phyloP scores from a whole-genome alignment of 202 grass and related monocot genomes.

The Carex sylvatica region DNA sequence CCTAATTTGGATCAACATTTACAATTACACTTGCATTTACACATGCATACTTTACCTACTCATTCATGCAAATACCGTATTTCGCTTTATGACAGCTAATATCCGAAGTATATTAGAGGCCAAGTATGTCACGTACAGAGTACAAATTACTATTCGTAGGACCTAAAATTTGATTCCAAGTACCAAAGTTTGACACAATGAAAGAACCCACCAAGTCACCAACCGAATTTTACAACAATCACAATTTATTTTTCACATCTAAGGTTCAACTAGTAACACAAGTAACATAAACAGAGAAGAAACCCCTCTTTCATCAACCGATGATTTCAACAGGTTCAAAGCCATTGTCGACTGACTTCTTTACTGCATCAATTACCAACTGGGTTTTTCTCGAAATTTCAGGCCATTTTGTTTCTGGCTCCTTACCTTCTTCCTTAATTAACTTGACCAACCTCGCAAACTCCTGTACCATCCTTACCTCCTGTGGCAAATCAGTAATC shows the following conservation, averaged over 20 bases:
- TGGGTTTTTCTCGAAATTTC: conserved; percentile 71
- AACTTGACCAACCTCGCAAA: conserved; percentile 52
- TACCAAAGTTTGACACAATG: background rate
- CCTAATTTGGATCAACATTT: background rate
- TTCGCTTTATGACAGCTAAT: background rate
- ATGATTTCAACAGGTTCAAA: conserved; percentile 48
- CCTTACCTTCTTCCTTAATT: conserved; percentile 42
- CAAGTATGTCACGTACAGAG: background rate
- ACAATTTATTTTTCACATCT: too few relatives aligned
- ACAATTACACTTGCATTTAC: background rate
- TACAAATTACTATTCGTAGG: background rate
- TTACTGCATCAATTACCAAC: conserved; percentile 74
- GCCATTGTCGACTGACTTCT: conserved; percentile 55
- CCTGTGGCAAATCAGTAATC: conserved; percentile 56
- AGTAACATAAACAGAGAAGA: background rate
- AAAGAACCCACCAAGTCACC: background rate
- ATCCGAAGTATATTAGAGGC: background rate
- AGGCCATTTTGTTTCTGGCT: conserved; percentile 65
- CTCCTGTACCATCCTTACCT: conserved; percentile 72
- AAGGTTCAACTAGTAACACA: background rate
- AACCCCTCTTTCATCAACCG: conserved; percentile 25
- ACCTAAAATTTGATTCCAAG: background rate
- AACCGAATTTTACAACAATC: background rate
- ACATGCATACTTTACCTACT: background rate
- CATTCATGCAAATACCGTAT: background rate